Conservation (phyloP, 1,139 yeast genomes). For the Saccharomycopsis hybrid region DNA sequence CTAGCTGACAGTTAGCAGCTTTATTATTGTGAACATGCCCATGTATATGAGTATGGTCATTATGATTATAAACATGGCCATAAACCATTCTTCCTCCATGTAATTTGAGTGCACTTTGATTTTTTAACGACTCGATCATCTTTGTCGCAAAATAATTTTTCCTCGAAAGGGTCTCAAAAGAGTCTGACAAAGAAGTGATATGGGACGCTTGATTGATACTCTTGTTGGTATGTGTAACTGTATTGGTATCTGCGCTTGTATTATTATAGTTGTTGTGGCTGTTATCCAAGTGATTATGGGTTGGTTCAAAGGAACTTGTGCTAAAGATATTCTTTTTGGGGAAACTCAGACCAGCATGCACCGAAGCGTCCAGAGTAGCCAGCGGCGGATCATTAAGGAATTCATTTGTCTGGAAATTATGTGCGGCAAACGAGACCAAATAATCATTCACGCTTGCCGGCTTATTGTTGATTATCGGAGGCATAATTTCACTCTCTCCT, state of each 20-base stretch:
- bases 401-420: background rate
- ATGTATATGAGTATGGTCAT: slow-evolving; percentile 59
- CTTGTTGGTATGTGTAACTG: background rate
- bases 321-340: background rate
- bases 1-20: slow-evolving; percentile 17
- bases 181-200: background rate
- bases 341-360: background rate
- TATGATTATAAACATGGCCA: slow-evolving; percentile 63
- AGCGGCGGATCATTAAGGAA: background rate
- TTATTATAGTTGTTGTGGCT: background rate
- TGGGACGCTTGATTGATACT: background rate
- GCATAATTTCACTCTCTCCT: background rate
- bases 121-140: slow-evolving; percentile 18
- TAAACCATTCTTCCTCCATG: slow-evolving; percentile 47
- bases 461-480: background rate
- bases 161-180: background rate
- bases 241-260: background rate
- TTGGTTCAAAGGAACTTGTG: background rate
- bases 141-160: slow-evolving; percentile 12
- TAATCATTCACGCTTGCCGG: background rate
- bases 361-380: background rate
- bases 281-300: background rate
- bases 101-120: slow-evolving; percentile 12
- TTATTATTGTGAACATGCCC: slow-evolving; percentile 60
- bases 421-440: background rate